Conservation (phyloP, 2,329 filamentous ascomycete genomes). For the Acephala macrosclerotiorum region DNA sequence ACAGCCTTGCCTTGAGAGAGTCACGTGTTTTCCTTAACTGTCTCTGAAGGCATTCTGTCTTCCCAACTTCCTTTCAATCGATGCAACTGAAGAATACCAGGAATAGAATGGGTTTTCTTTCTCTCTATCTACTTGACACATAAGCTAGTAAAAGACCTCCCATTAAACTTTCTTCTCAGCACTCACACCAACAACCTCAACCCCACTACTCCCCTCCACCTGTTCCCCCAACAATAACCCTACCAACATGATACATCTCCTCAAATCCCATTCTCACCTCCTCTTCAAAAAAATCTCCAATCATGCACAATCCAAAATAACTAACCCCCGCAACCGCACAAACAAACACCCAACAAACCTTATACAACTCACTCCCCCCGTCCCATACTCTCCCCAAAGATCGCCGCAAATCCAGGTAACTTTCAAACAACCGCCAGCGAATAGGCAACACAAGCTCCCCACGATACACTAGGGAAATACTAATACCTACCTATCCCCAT, state of each 20-base stretch:
- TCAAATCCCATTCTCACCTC: conserved; percentile 1
- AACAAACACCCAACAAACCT: conserved; percentile 6
- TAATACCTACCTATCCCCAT: background rate
- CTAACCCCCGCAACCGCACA: conserved; percentile 8
- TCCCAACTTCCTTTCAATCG: no score
- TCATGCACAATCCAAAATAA: conserved; percentile 8
- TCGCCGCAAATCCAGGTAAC: conserved; percentile 10
- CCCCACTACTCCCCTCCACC: background rate
- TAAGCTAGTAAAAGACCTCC: no score
- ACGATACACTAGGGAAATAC: conserved; percentile 3
- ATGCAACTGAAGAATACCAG: no score
- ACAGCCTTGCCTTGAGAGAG: no score
- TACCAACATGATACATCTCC: background rate
- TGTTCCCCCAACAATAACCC: background rate
- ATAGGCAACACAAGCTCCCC: conserved; percentile 12
- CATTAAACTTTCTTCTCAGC: no score
- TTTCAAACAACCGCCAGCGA: conserved; percentile 10
- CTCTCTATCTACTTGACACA: no score
- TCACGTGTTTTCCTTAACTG: no score
- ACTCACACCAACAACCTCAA: no score
- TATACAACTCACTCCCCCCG: conserved; percentile 8
- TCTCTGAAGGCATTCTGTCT: no score
- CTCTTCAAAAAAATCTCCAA: background rate
- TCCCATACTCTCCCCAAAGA: conserved; percentile 9
- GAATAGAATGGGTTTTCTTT: no score